Evolutionary conservation across 768 basidiomycete species (phyloP), one percentile per base, ranked within the genome.

Genomic region (Boletus rubescentipes): DNA sequence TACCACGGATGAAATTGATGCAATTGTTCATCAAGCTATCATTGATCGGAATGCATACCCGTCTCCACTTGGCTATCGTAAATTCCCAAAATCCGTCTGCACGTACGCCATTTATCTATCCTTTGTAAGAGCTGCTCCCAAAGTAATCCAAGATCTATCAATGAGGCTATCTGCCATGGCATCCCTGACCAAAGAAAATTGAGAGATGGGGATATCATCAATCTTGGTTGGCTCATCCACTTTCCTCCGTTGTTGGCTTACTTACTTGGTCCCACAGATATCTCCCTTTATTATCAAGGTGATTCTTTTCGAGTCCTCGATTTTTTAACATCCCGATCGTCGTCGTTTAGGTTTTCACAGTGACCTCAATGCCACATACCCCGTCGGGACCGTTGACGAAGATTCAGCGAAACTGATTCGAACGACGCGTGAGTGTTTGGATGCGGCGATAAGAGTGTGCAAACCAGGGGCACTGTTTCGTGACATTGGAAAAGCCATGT

Each of bases 91-190:
- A 77, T 98, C 94, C 30, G 83, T 96, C 35, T 99, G 97, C 89
- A 94, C 89, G 86, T 93, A 75, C 61, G 92, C 41, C 26, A 80
- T 34, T 41, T 42, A 39, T 37, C 48, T 39, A 26, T 43, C 39
- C 46, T 29, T 45, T 43, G 48, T 31, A 45, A 51, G 45, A 34
- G 18, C 32, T 47, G 31, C 37, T 38, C 46, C 12, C 16, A 49
- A 59, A 49, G 34, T 36, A 16, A 41, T 61, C 30, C 47, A 91
- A 65, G 91, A 20, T 94, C 93, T 38, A 73, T 98, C 21, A 99
- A 99, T 70, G 96, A 98, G 72, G 89, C 83, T 46, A 95, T 99
- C 63, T 98, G 97, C 70, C 97, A 99, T 70, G 97, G 96, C 52
- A 95, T 96, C 57, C 94, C 95, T 35, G 93, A 96, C 74, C 79